Base-by-base conservation (phyloP, 345 rosid species). In the Moricandia arvensis region DNA sequence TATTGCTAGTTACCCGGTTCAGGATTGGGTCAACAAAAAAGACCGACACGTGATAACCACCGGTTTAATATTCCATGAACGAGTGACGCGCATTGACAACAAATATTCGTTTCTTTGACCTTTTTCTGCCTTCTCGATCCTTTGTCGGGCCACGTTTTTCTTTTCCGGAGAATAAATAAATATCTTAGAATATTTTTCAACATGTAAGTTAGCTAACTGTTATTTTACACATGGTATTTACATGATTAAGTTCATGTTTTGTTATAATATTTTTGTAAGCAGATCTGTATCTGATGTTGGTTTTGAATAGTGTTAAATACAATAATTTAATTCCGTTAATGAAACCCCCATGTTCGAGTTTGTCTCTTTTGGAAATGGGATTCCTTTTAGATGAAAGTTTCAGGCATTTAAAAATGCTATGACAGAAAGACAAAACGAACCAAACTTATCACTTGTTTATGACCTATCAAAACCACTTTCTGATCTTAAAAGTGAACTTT, bases 101-200 rank as follows among this genome's bases (percentile, higher is more conserved):
- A 38, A 61, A 29, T 75, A 34, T 75, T 62, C 69, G 9, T 29
- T 53, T 51, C 17, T 45, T 47, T 47, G 35, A 45, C 69, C 12
- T 17, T 69, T 55, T 10, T 53, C 33, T 37, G 64, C 59, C 75
- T 76, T 69, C 75, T 76, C 80, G 65, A 69, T 6, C 63, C 3
- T 26, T 61, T 49, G 45, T 61, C 16, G 57, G 58, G 69, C 54
- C 68, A 61, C 3, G 45, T 17, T 9, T 69, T 57, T 15, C 27
- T 5, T 5, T 10, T 10, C 45, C 16, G n/a, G 8, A 45, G n/a
- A 45, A 33, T 11, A 11, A 18, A 27, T 51, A 70, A 70, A 70
- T 70, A 58, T 38, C 55, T 69, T 3, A 8, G 1, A 0, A 37
- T 37, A 69, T 2, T 12, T 15, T 26, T 54, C 54, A 15, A 35